phyloP scores from a whole-genome alignment of 208 protist genomes.

The Leishmania turanica region DNA sequence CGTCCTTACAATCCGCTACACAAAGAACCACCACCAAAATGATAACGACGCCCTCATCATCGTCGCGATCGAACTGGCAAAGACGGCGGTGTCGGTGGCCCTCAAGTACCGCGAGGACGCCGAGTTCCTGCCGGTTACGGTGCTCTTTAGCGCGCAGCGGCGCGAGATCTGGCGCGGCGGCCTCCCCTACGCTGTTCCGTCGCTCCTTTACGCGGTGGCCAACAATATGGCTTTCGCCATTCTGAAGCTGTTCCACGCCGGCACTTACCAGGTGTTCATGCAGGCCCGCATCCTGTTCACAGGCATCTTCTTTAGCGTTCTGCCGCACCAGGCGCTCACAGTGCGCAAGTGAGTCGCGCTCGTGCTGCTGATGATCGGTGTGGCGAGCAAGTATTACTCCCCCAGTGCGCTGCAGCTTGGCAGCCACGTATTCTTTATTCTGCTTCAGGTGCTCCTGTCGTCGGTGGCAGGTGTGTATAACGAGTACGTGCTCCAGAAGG shows the following conservation, averaged over 20 bases:
- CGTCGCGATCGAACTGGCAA: slow-evolving; percentile 52
- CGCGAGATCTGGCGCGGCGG: slow-evolving; percentile 45
- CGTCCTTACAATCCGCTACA: slow-evolving; percentile 59
- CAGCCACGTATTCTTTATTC: slow-evolving; percentile 36
- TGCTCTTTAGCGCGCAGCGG: slow-evolving; percentile 30
- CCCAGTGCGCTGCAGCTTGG: slow-evolving; percentile 27
- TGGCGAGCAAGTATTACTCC: slow-evolving; percentile 62
- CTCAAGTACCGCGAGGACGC: slow-evolving; percentile 51
- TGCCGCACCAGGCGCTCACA: slow-evolving; percentile 38
- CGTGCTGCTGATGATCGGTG: slow-evolving; percentile 47
- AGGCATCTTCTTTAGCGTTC: slow-evolving; percentile 48
- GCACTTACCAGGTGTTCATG: slow-evolving; percentile 82
- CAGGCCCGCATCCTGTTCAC: slow-evolving; percentile 75
- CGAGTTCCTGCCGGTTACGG: slow-evolving; percentile 34
- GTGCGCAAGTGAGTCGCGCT: slow-evolving; percentile 58
- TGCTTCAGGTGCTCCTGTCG: slow-evolving; percentile 63
- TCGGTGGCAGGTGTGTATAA: slow-evolving; percentile 74
- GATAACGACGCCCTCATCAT: slow-evolving; percentile 54
- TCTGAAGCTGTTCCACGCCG: slow-evolving; percentile 57
- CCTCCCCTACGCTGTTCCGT: slow-evolving; percentile 46
- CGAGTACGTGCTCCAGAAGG: slow-evolving; percentile 75
- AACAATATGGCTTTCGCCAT: slow-evolving; percentile 87
- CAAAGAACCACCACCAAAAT: slow-evolving; percentile 27
- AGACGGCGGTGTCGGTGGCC: slow-evolving; percentile 44
- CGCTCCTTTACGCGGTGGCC: slow-evolving; percentile 80